Evolutionary conservation across 2,329 filamentous ascomycete genomes (phyloP).

Genomic region (Rhynchosporium agropyri): DNA sequence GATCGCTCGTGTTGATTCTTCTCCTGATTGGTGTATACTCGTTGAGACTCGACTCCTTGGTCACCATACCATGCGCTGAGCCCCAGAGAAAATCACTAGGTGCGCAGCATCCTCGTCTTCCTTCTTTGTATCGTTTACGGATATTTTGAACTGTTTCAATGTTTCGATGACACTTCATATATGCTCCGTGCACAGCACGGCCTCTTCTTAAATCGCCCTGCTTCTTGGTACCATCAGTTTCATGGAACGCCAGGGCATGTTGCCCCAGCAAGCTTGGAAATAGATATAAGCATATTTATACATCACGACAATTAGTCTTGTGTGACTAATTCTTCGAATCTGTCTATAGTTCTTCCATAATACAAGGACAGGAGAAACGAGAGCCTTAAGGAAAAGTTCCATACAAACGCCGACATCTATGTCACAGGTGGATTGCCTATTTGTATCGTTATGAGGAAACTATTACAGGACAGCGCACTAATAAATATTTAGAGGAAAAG

Average conservation of each 20-base stretch:
- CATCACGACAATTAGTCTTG: background rate
- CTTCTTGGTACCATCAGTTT: conserved; percentile 6
- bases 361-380: too few species aligned
- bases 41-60: background rate
- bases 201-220: background rate
- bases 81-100: background rate
- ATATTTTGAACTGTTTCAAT: conserved; percentile 4
- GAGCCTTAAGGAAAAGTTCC: too few species aligned
- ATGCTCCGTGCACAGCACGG: background rate
- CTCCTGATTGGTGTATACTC: background rate
- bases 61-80: background rate
- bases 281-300: background rate
- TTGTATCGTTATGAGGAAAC: too few species aligned
- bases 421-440: too few species aligned
- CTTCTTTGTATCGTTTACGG: conserved; percentile 4
- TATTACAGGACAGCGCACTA: too few species aligned
- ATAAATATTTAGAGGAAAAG: background rate
- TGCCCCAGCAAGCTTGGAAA: conserved; percentile 33
- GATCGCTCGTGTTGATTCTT: background rate
- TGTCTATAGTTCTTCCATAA: background rate
- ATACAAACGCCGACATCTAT: too few species aligned
- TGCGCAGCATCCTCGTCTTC: background rate
- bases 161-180: background rate
- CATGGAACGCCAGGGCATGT: conserved; percentile 24
- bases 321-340: background rate